Conservation (phyloP, 2,329 filamentous ascomycete species). For the Alternaria gaisen region DNA sequence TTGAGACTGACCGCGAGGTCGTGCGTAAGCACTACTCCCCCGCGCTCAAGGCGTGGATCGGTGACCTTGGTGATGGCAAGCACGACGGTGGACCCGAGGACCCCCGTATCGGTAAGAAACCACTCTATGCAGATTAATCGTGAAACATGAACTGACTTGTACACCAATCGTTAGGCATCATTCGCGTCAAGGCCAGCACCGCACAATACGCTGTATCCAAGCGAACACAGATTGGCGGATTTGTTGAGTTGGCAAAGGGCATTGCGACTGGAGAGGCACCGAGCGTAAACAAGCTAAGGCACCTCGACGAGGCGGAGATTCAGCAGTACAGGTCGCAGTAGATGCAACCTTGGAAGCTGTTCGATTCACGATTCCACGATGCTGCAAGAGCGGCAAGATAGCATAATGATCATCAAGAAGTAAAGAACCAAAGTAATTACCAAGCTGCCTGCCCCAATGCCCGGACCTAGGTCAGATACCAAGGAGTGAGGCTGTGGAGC, state of each 20-base stretch:
- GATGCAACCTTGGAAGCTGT: neutral
- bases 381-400: neutral
- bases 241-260: constrained; percentile 78
- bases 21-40: constrained; percentile 76
- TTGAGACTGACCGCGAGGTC: constrained; percentile 73
- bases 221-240: constrained; percentile 70
- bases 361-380: neutral
- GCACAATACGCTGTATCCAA: constrained; percentile 74
- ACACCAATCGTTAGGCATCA: constrained; percentile 60
- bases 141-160: no score
- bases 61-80: constrained; percentile 78
- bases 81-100: constrained; percentile 85
- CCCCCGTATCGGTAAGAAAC: constrained; percentile 69
- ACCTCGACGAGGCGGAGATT: constrained; percentile 66
- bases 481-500: neutral
- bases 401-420: neutral
- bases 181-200: constrained; percentile 76
- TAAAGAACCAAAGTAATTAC: neutral
- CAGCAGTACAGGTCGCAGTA: constrained; percentile 49
- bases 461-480: no score
- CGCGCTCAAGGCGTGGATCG: constrained; percentile 82
- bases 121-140: no score
- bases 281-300: constrained; percentile 76
- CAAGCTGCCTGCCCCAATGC: neutral
- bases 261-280: constrained; percentile 76